phyloP scores from a whole-genome alignment of 106 monocot genomes.

The Hemerocallis citrina region DNA sequence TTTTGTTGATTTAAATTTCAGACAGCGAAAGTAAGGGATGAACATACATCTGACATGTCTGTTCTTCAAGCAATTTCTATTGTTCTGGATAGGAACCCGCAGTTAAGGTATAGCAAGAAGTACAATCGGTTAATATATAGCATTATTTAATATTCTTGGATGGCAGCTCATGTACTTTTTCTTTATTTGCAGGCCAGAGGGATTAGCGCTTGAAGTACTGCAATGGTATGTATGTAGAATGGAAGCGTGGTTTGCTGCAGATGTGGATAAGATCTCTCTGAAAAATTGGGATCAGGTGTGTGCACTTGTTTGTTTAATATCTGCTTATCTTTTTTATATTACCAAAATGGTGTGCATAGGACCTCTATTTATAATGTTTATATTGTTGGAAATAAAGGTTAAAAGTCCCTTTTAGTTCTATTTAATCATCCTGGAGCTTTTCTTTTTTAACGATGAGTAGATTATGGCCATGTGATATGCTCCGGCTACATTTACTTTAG shows the following conservation, averaged over 20 bases:
- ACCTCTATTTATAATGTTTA: no score
- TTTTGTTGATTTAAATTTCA: conserved; percentile 20
- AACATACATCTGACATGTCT: conserved; percentile 72
- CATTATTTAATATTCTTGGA: background rate
- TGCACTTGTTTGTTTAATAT: background rate
- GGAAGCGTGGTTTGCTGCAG: conserved; percentile 99
- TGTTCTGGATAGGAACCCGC: conserved; percentile 70
- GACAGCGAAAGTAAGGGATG: conserved; percentile 77
- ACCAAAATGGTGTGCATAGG: no score
- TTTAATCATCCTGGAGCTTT: no score
- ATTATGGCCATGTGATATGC: no score
- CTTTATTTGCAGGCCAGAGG: conserved; percentile 48
- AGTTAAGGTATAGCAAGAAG: conserved; percentile 43
- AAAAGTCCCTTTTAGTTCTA: no score
- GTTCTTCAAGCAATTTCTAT: conserved; percentile 79
- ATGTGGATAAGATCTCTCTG: conserved; percentile 76
- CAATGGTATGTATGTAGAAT: conserved; percentile 97
- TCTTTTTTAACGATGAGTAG: no score
- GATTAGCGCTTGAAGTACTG: conserved; percentile 72
- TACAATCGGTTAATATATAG: background rate
- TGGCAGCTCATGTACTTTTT: conserved; percentile 4
- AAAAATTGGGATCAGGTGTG: conserved; percentile 93
- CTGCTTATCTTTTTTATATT: background rate
- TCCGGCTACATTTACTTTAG: no score
- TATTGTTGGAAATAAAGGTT: no score